A percentile compares a stretch with the other conserved stretches of the same genome.
Conservation (phyloP, 169 alveolate genomes). For the Cryptosporidium ubiquitum region DNA sequence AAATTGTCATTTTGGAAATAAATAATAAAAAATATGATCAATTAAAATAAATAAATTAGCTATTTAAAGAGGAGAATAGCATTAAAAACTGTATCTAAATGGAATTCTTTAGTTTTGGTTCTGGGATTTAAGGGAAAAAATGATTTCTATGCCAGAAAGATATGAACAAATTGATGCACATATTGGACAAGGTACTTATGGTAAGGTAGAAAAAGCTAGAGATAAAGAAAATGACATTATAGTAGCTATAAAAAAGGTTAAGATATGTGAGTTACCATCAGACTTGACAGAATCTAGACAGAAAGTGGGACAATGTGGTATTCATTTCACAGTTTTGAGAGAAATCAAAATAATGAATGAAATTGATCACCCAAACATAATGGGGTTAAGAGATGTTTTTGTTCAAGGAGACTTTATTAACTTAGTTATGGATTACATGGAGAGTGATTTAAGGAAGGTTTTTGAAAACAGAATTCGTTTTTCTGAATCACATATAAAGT, state of each 20-base stretch:
- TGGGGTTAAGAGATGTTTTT: conserved; percentile 89
- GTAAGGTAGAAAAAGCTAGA: conserved; percentile 93
- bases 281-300: conserved; percentile 58
- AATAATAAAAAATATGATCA: neutral
- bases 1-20: neutral
- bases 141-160: conserved; percentile 22
- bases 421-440: conserved; percentile 96
- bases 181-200: conserved; percentile 98
- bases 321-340: conserved; percentile 91
- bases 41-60: neutral
- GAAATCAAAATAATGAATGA: conserved; percentile 92
- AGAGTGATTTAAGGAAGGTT: conserved; percentile 93
- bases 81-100: neutral
- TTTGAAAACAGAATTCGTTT: conserved; percentile 90
- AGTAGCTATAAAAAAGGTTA: conserved; percentile 94
- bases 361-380: conserved; percentile 88
- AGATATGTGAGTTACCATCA: conserved; percentile 71
- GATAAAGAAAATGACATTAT: conserved; percentile 85
- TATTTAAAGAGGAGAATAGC: too few species aligned
- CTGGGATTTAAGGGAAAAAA: neutral
- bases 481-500: conserved; percentile 91
- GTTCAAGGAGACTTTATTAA: conserved; percentile 84
- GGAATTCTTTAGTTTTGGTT: too few species aligned
- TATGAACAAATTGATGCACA: conserved; percentile 83
- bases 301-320: conserved; percentile 88